phyloP scores from a whole-genome alignment of 768 basidiomycete genomes.

The Polyporus arcularius region DNA sequence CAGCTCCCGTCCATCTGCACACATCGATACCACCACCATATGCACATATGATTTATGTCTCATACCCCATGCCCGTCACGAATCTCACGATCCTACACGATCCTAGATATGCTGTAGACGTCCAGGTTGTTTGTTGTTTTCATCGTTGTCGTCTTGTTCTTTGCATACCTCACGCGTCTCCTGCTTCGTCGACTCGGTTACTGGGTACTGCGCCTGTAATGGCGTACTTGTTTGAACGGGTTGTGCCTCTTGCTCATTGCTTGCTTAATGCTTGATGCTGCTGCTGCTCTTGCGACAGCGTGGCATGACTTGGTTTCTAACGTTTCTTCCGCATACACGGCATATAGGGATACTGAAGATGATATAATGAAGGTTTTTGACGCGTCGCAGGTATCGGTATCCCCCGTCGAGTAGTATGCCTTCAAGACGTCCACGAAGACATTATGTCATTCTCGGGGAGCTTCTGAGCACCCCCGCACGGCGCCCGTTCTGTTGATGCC shows the following conservation, averaged over 20 bases:
- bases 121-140: not conserved
- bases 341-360: too few species aligned
- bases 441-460: too few species aligned
- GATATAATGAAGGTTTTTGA: too few species aligned
- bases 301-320: too few species aligned
- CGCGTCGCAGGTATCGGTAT: too few species aligned
- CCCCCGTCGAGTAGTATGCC: too few species aligned
- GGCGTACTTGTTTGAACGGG: not conserved
- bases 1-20: not conserved
- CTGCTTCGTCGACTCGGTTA: not conserved
- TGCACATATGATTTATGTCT: constrained; percentile 3
- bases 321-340: too few species aligned
- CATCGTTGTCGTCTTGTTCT: not conserved
- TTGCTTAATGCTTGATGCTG: not conserved
- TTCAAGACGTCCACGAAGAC: too few species aligned
- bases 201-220: not conserved
- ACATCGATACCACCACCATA: constrained; percentile 4
- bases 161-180: not conserved
- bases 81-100: not conserved
- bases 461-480: too few species aligned
- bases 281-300: too few species aligned
- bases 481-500: too few species aligned
- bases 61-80: constrained; percentile 8
- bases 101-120: not conserved
- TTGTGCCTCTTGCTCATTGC: not conserved